Evolutionary conservation across 345 rosid species (phyloP).

Genomic region (Salix dunnii): DNA sequence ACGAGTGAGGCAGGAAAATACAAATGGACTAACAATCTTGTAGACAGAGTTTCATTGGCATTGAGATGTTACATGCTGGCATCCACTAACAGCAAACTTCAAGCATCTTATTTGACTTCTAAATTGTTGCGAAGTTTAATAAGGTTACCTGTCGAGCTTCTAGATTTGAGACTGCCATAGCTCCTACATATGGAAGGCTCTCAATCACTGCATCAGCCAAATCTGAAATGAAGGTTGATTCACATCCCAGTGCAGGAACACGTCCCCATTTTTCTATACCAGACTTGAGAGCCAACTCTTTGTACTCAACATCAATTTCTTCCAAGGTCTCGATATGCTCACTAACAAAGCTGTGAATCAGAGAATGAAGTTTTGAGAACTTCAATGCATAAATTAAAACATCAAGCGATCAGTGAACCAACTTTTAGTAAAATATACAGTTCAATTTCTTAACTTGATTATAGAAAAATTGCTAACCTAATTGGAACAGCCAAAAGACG

Average conservation of each 20-base stretch:
- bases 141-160: conserved; percentile 90
- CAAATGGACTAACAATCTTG: not conserved
- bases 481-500: conserved; percentile 89
- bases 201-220: conserved; percentile 97
- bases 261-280: conserved; percentile 97
- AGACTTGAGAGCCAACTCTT: conserved; percentile 85
- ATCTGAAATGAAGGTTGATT: conserved; percentile 88
- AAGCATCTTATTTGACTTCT: not conserved
- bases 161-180: conserved; percentile 94
- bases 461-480: conserved; percentile 42
- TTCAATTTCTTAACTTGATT: not conserved
- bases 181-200: conserved; percentile 97
- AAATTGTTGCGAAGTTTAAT: not conserved
- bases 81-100: not conserved
- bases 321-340: conserved; percentile 98
- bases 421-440: conserved; percentile 4
- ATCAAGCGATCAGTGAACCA: not conserved
- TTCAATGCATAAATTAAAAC: conserved; percentile 1
- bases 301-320: conserved; percentile 96
- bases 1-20: not conserved
- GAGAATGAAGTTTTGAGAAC: conserved; percentile 6
- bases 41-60: not conserved
- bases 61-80: not conserved
- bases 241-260: conserved; percentile 93
- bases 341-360: conserved; percentile 75